These are phyloP conservation scores for Naganishia sp. DNA, from an alignment of 1,284 basidiomycete species.

Conservation along the genomic window DNA sequence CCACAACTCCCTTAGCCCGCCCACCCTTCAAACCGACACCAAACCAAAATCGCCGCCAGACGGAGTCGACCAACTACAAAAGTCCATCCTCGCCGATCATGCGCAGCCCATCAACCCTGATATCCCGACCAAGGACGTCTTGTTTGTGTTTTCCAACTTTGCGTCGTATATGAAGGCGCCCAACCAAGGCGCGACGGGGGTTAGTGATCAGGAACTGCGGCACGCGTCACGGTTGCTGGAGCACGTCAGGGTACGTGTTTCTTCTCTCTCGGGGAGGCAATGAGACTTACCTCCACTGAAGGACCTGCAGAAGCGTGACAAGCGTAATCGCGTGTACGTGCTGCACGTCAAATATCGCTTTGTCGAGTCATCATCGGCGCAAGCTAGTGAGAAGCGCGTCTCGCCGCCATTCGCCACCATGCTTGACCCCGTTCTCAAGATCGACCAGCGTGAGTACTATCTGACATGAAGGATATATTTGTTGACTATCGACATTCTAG, in stretches of 20 bases:
- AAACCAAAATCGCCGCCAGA: not conserved
- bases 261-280: not conserved
- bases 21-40: not conserved
- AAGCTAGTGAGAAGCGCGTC: conserved; percentile 23
- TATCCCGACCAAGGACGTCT: conserved; percentile 43
- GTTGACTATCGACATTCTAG: conserved; percentile 26
- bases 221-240: conserved; percentile 46
- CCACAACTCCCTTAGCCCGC: conserved; percentile 14
- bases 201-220: conserved; percentile 41
- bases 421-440: conserved; percentile 47
- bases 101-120: conserved; percentile 42
- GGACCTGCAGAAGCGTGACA: conserved; percentile 21
- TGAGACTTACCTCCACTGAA: not conserved
- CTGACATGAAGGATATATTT: not conserved
- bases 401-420: conserved; percentile 46
- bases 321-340: conserved; percentile 37
- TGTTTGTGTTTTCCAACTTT: conserved; percentile 49
- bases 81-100: not conserved
- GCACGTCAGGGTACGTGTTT: conserved; percentile 44
- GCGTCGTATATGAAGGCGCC: conserved; percentile 48
- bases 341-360: conserved; percentile 50
- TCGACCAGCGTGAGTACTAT: conserved; percentile 46
- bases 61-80: not conserved
- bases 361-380: conserved; percentile 12
- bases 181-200: conserved; percentile 42